Conservation (phyloP, 2,329 filamentous ascomycete species). For the Trichoderma breve region DNA sequence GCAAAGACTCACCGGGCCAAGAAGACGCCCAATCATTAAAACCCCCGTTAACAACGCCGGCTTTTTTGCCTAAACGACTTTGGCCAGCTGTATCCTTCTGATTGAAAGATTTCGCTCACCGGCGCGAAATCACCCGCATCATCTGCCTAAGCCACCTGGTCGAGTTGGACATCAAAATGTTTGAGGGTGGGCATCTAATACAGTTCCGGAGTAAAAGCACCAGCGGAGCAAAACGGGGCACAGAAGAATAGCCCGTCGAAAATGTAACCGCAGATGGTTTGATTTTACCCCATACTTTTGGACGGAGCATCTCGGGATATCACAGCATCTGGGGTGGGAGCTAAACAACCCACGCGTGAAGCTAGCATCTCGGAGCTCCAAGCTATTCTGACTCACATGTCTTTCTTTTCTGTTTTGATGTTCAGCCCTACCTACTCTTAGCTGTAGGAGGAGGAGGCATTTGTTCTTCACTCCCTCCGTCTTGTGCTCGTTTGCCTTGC, state of each 20-base stretch:
- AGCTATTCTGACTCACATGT: not conserved
- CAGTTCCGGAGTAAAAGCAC: not conserved
- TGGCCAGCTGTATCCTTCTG: constrained; percentile 13
- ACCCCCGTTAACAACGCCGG: not conserved
- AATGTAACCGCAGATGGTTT: not conserved
- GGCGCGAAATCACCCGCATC: constrained; percentile 7
- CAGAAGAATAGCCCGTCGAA: not conserved
- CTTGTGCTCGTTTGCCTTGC: not conserved
- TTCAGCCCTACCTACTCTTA: not conserved
- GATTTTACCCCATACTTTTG: not conserved
- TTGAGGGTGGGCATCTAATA: not conserved
- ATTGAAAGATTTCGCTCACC: not conserved
- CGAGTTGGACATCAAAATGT: not conserved
- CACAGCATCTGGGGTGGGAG: not conserved
- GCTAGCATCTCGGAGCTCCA: not conserved
- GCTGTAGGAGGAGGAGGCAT: not conserved
- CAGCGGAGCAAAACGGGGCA: not conserved
- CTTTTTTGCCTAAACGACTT: constrained; percentile 11
- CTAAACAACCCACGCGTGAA: not conserved
- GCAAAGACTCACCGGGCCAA: not conserved
- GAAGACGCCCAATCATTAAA: not conserved
- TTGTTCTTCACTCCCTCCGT: not conserved
- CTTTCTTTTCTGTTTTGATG: not conserved
- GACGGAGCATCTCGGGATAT: not conserved
- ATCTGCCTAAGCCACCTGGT: constrained; percentile 12